Conservation (phyloP, 2,329 filamentous ascomycete species). For the Cordyceps farinosa region DNA sequence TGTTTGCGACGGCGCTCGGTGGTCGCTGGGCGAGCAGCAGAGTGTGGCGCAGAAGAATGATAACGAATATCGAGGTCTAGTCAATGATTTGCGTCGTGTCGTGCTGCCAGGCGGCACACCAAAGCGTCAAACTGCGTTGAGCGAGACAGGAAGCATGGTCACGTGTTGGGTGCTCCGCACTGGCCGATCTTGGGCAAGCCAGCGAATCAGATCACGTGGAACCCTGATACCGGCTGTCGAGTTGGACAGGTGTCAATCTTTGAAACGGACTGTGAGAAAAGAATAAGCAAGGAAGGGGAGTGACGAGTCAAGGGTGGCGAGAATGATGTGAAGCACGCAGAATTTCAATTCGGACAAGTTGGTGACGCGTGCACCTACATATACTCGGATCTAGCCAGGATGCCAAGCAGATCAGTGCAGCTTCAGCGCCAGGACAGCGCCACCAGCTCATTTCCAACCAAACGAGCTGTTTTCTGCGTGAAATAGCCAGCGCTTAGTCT, state of each 20-base stretch:
- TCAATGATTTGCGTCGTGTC: constrained; percentile 18
- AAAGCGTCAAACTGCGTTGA: constrained; percentile 16
- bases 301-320: neutral
- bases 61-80: constrained; percentile 16
- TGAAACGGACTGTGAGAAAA: neutral
- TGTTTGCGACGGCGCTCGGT: constrained; percentile 6
- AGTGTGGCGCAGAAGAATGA: constrained; percentile 12
- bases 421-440: neutral
- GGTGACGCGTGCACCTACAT: neutral
- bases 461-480: too few species aligned
- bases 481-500: neutral
- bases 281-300: neutral
- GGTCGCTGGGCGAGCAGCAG: constrained; percentile 9
- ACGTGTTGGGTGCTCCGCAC: constrained; percentile 20
- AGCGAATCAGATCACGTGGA: constrained; percentile 13
- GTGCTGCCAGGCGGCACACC: neutral
- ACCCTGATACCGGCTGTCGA: neutral
- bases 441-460: neutral
- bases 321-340: too few species aligned
- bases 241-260: constrained; percentile 2
- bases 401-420: constrained; percentile 2
- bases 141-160: constrained; percentile 17
- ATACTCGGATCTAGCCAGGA: neutral
- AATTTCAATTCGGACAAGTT: neutral
- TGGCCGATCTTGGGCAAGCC: constrained; percentile 7